These are phyloP conservation scores for Uronychia setigera DNA, from an alignment of 73 alveolate genomes.

Conservation along the genomic window DNA sequence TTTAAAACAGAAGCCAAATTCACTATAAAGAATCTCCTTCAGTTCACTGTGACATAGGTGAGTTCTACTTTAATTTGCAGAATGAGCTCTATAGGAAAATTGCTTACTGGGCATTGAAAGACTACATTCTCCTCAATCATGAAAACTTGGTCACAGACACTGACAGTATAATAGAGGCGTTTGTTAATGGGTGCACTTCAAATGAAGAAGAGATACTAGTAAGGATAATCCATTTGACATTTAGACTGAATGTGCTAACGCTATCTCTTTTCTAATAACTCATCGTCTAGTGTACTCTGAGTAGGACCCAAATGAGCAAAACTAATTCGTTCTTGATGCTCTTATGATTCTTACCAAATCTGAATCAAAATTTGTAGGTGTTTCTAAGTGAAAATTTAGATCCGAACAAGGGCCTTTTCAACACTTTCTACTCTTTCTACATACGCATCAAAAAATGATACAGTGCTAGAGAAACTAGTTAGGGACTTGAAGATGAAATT, in stretches of 20 bases:
- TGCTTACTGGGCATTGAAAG: constrained; percentile 71
- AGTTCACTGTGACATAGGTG: constrained; percentile 40
- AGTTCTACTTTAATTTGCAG: constrained; percentile 2
- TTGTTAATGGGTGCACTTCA: constrained; percentile 49
- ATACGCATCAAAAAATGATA: constrained; percentile 45
- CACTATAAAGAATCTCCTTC: constrained; percentile 47
- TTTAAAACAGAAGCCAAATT: constrained; percentile 32
- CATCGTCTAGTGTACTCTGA: constrained; percentile 59
- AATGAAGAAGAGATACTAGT: constrained; percentile 40
- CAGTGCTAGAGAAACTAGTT: constrained; percentile 33
- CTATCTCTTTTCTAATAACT: constrained; percentile 59
- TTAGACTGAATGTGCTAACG: constrained; percentile 69
- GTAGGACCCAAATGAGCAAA: constrained; percentile 11
- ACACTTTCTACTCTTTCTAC: constrained; percentile 61
- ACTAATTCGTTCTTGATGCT: constrained; percentile 55
- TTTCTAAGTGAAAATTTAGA: neutral
- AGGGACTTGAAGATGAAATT: constrained; percentile 41
- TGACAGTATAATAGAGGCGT: constrained; percentile 52
- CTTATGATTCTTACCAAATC: constrained; percentile 60
- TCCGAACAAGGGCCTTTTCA: constrained; percentile 65
- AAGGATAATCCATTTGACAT: no score
- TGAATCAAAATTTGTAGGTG: constrained; percentile 27
- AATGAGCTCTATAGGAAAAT: constrained; percentile 24
- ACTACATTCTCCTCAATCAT: constrained; percentile 60
- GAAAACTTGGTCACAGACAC: constrained; percentile 31